Percentiles rank a stretch among this genome's conserved stretches.
These are phyloP conservation scores for Panaeolus cyanescens DNA, from an alignment of 768 basidiomycete genomes.

Conservation along the genomic window DNA sequence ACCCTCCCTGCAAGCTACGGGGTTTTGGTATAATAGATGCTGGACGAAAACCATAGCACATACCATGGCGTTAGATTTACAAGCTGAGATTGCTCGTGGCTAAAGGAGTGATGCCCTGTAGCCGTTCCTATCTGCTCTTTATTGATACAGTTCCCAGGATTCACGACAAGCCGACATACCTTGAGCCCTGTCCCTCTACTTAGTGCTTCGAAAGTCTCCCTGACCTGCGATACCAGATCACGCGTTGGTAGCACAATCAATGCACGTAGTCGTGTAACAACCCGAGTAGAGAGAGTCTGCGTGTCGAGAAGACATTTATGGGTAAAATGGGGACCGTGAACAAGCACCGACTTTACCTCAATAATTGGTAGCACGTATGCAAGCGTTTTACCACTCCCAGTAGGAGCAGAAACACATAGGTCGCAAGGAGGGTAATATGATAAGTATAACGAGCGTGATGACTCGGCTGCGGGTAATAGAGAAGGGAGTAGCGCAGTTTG, in stretches of 20 bases:
- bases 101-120: conserved; percentile 93
- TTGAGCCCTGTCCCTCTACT: conserved; percentile 86
- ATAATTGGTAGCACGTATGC: conserved; percentile 95
- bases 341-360: conserved; percentile 50
- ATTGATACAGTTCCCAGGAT: background rate
- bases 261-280: conserved; percentile 85
- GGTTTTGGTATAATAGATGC: background rate
- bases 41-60: conserved; percentile 30
- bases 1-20: conserved; percentile 75
- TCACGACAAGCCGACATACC: conserved; percentile 39
- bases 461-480: conserved; percentile 52
- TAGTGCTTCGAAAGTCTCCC: conserved; percentile 87
- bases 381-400: conserved; percentile 96
- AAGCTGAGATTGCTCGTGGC: conserved; percentile 85
- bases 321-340: background rate
- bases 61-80: conserved; percentile 61
- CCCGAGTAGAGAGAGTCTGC: conserved; percentile 69
- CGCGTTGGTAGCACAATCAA: conserved; percentile 91
- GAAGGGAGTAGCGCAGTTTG: conserved; percentile 89
- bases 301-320: conserved; percentile 1
- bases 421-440: conserved; percentile 73
- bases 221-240: conserved; percentile 89
- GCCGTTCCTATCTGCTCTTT: conserved; percentile 65
- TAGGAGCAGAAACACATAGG: conserved; percentile 94
- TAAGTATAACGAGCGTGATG: conserved; percentile 54